Evolutionary conservation across 2,329 filamentous ascomycete species (phyloP), one percentile per base, ranked within the genome.

Genomic region (Escovopsis sp.): DNA sequence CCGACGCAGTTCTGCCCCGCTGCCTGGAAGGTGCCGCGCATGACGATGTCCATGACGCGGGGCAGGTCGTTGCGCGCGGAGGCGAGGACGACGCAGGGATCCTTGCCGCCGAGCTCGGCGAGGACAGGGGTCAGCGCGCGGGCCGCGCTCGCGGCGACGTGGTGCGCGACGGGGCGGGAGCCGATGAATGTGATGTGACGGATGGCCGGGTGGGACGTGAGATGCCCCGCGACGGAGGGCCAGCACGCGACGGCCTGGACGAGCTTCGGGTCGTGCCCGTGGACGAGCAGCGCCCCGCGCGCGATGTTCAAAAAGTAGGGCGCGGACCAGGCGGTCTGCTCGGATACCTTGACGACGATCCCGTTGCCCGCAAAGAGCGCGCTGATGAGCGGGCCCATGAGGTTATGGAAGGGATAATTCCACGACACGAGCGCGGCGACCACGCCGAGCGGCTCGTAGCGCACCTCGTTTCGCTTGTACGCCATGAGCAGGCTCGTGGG

Each of bases 1-100:
- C 90, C 90, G 51, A 98, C 88, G 59, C 90, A 98, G 61, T 98
- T 98, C 57, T 98, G 90, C 1, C 90, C 90, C 13, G 86, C 79
- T 35, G 86, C 86, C 58, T 98, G 90, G 60, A 96, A 98, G 9
- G 84, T 85, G 35, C 88, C 90, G 35, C 90, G 76, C 61, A 98
- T 78, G 42, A 96, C 72, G 43, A 92, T 80, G 42, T 86, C 82
- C 27, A 73, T 71, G 34, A 96, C 77, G 29, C 80, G 74, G 4
- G 72, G 60, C 39, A 96, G 66, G 48, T 85, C 70, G 39, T 54
- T 18, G 33, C 57, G 57, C 3, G 79, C 68, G 29, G 90, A 85
- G 55, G 94, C 86, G 28, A 96, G 75, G 16, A 98, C 61, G 40
- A 98, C 77, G 23, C 84, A 84, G 6, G 90, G 82, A 54, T 98